phyloP scores from a whole-genome alignment of 1,139 yeast species.

The Suhomyces taliae region DNA sequence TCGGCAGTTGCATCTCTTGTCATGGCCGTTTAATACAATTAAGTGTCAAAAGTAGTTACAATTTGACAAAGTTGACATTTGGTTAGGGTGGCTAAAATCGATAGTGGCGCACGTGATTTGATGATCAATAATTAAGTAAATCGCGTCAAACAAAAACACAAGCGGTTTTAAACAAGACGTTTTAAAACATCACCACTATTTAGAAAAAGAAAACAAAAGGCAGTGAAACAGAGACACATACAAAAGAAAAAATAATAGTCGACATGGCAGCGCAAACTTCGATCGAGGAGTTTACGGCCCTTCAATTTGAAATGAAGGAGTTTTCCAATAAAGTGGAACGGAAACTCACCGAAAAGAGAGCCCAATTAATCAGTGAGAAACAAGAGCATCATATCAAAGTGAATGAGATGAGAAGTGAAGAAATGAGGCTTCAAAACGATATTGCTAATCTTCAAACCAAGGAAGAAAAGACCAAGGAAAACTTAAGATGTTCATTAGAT shows the following conservation, averaged over 20 bases:
- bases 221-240: background rate
- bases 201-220: no score
- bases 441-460: conserved; percentile 21
- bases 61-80: background rate
- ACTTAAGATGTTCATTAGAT: conserved; percentile 20
- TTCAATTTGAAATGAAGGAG: conserved; percentile 31
- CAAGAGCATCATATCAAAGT: conserved; percentile 30
- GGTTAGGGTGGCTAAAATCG: background rate
- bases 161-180: background rate
- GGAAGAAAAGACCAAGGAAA: conserved; percentile 24
- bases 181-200: no score
- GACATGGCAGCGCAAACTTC: conserved; percentile 13
- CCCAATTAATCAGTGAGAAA: conserved; percentile 28
- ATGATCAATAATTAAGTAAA: background rate
- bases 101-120: background rate
- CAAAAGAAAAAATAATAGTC: background rate
- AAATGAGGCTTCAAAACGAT: conserved; percentile 24
- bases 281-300: conserved; percentile 26
- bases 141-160: background rate
- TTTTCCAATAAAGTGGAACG: conserved; percentile 29
- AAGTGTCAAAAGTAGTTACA: background rate
- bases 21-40: background rate
- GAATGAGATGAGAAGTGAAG: conserved; percentile 30
- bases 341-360: conserved; percentile 26
- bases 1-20: background rate